Conservation (phyloP, 441 rosid genomes). For the Pelargonium cotyledonis region DNA sequence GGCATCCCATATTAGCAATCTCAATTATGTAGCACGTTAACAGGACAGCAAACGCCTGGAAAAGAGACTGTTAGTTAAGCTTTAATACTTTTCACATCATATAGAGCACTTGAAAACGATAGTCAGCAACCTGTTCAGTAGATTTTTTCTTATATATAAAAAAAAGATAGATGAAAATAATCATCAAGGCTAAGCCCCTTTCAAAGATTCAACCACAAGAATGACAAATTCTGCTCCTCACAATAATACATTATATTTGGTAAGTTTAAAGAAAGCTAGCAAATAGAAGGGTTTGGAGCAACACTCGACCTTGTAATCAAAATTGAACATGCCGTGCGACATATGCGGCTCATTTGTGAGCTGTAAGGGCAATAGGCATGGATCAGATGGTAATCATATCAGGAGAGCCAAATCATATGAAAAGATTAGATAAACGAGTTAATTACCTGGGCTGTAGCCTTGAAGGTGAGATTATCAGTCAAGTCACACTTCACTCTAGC, state of each 20-base stretch:
- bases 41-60: neutral
- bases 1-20: neutral
- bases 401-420: neutral
- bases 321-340: constrained; percentile 83
- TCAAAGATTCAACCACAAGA: no score
- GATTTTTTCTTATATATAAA: no score
- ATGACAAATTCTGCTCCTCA: neutral
- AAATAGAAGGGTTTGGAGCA: neutral
- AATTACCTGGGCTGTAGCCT: constrained; percentile 74
- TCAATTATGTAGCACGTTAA: neutral
- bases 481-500: constrained; percentile 89
- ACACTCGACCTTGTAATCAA: constrained; percentile 75
- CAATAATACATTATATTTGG: neutral
- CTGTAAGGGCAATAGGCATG: constrained; percentile 33
- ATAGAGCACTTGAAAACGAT: neutral
- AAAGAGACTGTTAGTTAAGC: neutral
- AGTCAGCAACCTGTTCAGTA: neutral
- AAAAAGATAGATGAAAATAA: no score
- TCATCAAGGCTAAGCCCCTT: no score
- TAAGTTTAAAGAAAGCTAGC: neutral
- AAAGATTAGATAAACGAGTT: neutral
- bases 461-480: constrained; percentile 63
- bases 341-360: constrained; percentile 72
- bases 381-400: constrained; percentile 4
- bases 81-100: neutral